phyloP scores from a whole-genome alignment of 2,329 filamentous ascomycete genomes.

The Colletotrichum sidae region DNA sequence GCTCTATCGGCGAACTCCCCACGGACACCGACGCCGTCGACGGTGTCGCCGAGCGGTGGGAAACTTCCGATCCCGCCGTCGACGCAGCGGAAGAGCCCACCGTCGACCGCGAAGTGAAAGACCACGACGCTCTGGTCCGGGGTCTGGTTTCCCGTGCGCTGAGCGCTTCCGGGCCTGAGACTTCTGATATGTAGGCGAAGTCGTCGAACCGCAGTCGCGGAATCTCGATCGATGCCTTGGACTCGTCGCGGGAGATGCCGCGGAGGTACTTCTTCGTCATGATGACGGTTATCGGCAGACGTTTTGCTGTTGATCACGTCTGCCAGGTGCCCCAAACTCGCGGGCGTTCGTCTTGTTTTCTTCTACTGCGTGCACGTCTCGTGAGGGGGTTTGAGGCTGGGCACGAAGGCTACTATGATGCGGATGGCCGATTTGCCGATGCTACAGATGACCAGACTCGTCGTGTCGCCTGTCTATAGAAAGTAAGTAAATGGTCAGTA shows the following conservation, averaged over 20 bases:
- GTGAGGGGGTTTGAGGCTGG: slow-evolving; percentile 49
- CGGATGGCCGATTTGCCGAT: too few species aligned
- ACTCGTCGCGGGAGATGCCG: background rate
- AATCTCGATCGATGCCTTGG: slow-evolving; percentile 5
- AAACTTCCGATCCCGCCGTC: background rate
- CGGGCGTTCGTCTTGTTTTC: background rate
- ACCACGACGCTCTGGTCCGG: slow-evolving; percentile 12
- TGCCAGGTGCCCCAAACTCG: background rate
- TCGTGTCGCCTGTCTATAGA: too few species aligned
- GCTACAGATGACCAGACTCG: too few species aligned
- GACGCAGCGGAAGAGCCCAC: background rate
- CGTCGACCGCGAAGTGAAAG: slow-evolving; percentile 1
- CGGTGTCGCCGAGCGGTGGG: background rate
- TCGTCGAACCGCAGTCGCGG: slow-evolving; percentile 31
- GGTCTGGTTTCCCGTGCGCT: background rate
- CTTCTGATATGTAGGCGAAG: slow-evolving; percentile 27
- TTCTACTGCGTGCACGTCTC: slow-evolving; percentile 2
- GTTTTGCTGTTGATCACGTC: background rate
- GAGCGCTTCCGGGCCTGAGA: slow-evolving; percentile 16
- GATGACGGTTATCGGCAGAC: background rate
- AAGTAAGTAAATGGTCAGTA: too few species aligned
- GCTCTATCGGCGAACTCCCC: background rate
- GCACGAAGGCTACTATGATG: too few species aligned
- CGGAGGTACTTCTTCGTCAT: slow-evolving; percentile 9
- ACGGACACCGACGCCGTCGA: background rate